phyloP scores from a whole-genome alignment of 768 basidiomycete genomes.

The Mycena belliarum region DNA sequence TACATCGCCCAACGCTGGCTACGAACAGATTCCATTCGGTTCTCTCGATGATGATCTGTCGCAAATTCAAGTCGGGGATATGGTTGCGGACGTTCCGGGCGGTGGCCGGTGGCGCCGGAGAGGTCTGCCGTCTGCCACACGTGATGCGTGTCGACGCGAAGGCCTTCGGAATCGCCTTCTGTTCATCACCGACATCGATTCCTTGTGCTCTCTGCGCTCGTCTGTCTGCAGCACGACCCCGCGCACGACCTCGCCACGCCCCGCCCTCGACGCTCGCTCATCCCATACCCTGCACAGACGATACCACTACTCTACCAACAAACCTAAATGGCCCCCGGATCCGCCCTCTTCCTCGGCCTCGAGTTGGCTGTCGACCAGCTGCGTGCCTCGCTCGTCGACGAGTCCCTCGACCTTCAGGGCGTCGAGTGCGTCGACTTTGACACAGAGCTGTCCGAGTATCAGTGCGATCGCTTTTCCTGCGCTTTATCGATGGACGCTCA shows the following conservation, averaged over 20 bases:
- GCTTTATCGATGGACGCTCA: slow-evolving; percentile 18
- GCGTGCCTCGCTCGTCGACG: slow-evolving; percentile 81
- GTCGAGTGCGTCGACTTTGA: slow-evolving; percentile 87
- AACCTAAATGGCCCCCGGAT: slow-evolving; percentile 15
- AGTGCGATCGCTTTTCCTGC: slow-evolving; percentile 51
- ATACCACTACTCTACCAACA: slow-evolving; percentile 19
- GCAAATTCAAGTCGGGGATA: neutral
- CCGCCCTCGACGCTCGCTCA: slow-evolving; percentile 11
- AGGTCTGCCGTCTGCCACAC: neutral
- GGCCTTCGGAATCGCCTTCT: neutral
- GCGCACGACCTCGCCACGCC: too few relatives aligned
- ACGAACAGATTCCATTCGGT: slow-evolving; percentile 2
- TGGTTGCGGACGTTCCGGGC: too few relatives aligned
- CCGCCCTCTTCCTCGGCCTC: slow-evolving; percentile 78
- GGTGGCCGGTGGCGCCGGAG: too few relatives aligned
- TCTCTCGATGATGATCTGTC: neutral
- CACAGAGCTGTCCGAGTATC: slow-evolving; percentile 74
- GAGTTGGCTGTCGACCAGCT: slow-evolving; percentile 85
- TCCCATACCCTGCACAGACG: slow-evolving; percentile 17
- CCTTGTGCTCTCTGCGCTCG: neutral
- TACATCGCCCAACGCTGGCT: neutral
- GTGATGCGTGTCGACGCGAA: neutral
- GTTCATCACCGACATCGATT: slow-evolving; percentile 3
- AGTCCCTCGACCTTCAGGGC: slow-evolving; percentile 77
- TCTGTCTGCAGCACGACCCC: neutral